Conservation (phyloP, 768 basidiomycete species). For the Rhodocollybia butyracea region DNA sequence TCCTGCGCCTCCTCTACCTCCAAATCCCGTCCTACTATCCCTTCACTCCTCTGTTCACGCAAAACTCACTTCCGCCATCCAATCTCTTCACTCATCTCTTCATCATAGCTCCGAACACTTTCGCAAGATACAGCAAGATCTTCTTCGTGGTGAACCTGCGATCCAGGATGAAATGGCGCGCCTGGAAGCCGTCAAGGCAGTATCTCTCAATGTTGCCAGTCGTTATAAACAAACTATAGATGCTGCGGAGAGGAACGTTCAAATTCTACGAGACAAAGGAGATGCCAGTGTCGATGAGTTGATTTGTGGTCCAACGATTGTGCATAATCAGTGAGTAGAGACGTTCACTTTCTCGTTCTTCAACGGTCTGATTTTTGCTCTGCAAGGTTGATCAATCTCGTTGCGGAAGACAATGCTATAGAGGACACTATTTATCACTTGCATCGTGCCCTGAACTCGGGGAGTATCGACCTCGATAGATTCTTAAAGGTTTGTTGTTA, state of each 20-base stretch:
- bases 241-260: slow-evolving; percentile 68
- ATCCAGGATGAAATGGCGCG: slow-evolving; percentile 96
- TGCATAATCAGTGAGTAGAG: slow-evolving; percentile 89
- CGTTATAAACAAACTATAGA: slow-evolving; percentile 62
- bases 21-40: slow-evolving; percentile 84
- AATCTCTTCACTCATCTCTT: slow-evolving; percentile 64
- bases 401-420: slow-evolving; percentile 99
- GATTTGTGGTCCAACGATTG: slow-evolving; percentile 92
- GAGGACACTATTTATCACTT: slow-evolving; percentile 98
- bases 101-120: slow-evolving; percentile 69
- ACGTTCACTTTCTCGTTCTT: slow-evolving; percentile 11
- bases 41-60: slow-evolving; percentile 76
- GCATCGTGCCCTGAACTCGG: slow-evolving; percentile 87
- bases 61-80: slow-evolving; percentile 69
- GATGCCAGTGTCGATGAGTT: slow-evolving; percentile 96
- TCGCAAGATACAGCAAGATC: slow-evolving; percentile 77
- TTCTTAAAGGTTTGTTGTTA: slow-evolving; percentile 75
- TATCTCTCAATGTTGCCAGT: slow-evolving; percentile 76
- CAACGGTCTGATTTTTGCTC: slow-evolving; percentile 4
- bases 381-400: slow-evolving; percentile 92
- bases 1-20: slow-evolving; percentile 72
- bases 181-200: slow-evolving; percentile 87
- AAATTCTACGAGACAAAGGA: slow-evolving; percentile 76
- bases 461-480: slow-evolving; percentile 89
- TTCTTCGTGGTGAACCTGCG: slow-evolving; percentile 87